phyloP scores from a whole-genome alignment of 2,329 filamentous ascomycete genomes.

The Xylariaceae sp. region DNA sequence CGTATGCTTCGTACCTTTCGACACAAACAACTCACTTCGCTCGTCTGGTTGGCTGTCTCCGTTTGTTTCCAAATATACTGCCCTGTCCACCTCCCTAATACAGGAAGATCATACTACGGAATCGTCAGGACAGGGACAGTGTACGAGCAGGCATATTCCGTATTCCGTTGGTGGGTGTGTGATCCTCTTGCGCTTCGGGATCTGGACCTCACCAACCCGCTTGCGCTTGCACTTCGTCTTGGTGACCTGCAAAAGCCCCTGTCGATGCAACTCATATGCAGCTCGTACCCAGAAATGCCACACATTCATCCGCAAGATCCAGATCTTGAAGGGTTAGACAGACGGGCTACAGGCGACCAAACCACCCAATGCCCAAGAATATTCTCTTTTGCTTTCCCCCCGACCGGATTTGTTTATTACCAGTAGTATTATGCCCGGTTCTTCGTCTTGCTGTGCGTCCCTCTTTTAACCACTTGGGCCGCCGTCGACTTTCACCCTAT shows the following conservation, averaged over 20 bases:
- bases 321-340: conserved; percentile 15
- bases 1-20: too few relatives aligned
- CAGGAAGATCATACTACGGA: neutral
- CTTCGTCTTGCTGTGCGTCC: conserved; percentile 1
- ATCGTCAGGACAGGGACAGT: too few relatives aligned
- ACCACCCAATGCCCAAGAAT: conserved; percentile 5
- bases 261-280: conserved; percentile 19
- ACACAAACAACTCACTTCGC: too few relatives aligned
- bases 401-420: conserved; percentile 14
- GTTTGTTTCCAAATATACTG: conserved; percentile 10
- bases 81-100: neutral
- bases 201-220: neutral
- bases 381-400: neutral
- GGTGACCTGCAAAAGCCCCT: conserved; percentile 2
- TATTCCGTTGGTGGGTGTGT: neutral
- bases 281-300: conserved; percentile 13
- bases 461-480: conserved; percentile 1
- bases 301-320: conserved; percentile 19
- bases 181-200: neutral
- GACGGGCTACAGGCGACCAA: neutral
- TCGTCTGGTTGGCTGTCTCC: neutral
- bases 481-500: conserved; percentile 1
- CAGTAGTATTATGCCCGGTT: neutral
- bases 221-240: neutral
- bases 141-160: too few relatives aligned